Evolutionary conservation across 345 rosid species (phyloP).

Genomic region (Dipteronia sinensis): DNA sequence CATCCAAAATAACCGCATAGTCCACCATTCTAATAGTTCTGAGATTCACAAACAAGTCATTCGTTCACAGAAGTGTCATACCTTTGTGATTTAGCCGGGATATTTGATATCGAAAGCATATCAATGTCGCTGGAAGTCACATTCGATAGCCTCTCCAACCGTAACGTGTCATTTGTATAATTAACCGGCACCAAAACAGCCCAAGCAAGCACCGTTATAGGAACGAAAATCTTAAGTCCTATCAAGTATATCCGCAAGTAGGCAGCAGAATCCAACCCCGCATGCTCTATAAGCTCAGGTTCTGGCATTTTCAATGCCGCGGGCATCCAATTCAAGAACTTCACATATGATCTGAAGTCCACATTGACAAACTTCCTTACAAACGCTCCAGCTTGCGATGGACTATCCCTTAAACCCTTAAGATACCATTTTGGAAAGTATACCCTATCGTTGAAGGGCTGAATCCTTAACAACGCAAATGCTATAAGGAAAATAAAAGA

Average conservation of each 20-base stretch:
- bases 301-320: slow-evolving; percentile 94
- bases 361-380: slow-evolving; percentile 66
- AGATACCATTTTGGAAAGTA: slow-evolving; percentile 98
- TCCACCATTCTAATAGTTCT: neutral
- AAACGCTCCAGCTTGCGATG: slow-evolving; percentile 57
- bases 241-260: slow-evolving; percentile 90
- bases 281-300: slow-evolving; percentile 93
- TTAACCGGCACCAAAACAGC: slow-evolving; percentile 78
- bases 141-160: slow-evolving; percentile 35
- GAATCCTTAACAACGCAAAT: slow-evolving; percentile 81
- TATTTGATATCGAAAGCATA: slow-evolving; percentile 85
- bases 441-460: slow-evolving; percentile 93
- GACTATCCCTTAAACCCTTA: slow-evolving; percentile 74
- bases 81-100: slow-evolving; percentile 70
- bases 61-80: slow-evolving; percentile 21
- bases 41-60: neutral
- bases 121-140: slow-evolving; percentile 87
- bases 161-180: slow-evolving; percentile 57
- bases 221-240: slow-evolving; percentile 90
- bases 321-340: slow-evolving; percentile 92
- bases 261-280: slow-evolving; percentile 94
- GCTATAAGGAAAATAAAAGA: slow-evolving; percentile 75
- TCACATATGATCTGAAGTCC: slow-evolving; percentile 65
- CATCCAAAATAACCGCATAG: neutral
- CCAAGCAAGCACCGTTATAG: slow-evolving; percentile 78